Base-by-base conservation (phyloP, 2,329 filamentous ascomycete species). In the Aureobasidium leucospermi region DNA sequence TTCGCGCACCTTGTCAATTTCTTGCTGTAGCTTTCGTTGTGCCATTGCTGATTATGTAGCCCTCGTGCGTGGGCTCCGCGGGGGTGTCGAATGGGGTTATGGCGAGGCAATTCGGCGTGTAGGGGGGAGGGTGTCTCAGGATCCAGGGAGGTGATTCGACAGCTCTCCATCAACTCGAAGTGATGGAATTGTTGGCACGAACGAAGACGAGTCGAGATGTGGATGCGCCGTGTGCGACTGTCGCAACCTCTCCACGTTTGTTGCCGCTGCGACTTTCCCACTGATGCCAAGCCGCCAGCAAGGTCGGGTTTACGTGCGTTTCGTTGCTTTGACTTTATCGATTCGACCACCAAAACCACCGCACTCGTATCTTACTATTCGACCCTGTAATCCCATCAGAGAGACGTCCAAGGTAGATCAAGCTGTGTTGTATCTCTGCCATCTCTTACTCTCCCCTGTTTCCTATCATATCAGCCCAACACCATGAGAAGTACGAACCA, bases 1-100 rank as follows among this genome's bases (percentile, higher is more conserved):
- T 23, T 15, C 19, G 48, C 63, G 55, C 57, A 90, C 96, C 80
- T 96, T 96, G 73, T 99, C 94, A 70, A 97, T 93, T 79, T 99
- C 94, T 79, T 97, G 92, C 75, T 94, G 89, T 69, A 96, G 84
- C 82, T 99, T 99, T 74, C 94, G 86, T 74, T 89, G 89, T 69
- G 94, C 90, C 94, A 99, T 99, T 69, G 75, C 82, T 76, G 62
- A 60, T 65, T 39, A 28, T 56, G 52, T 34, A 29, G 43, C 42
- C 55, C 55, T 31, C 16, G 39, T 42, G 51, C 31, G 48, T 43
- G 51, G 39, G 42, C 23, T 16, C 55, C 34, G 43, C 36, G 42
- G 45, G 46, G 32, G 23, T 28, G 46, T 34, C 29, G 53, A 46
- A 8, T 28, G 32, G 7, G 43, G 49, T 47, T 31, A 51, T 45